Conservation (phyloP, 2,329 filamentous ascomycete species). For the Ascochyta koolunga region DNA sequence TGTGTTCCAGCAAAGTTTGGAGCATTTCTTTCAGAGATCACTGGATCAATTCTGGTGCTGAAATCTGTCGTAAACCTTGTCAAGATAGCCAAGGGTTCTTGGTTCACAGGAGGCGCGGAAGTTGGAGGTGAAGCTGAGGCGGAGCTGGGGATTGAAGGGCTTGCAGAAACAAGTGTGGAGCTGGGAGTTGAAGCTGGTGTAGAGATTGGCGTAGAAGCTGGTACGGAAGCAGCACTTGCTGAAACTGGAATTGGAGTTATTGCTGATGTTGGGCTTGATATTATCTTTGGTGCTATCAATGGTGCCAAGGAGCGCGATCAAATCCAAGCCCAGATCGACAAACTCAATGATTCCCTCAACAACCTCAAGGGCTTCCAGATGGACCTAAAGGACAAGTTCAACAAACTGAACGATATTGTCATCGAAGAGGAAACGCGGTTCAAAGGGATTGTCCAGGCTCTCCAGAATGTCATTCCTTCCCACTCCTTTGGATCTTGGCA, state of each 20-base stretch:
- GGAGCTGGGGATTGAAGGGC: background rate
- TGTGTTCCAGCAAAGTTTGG: background rate
- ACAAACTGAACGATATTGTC: too few relatives aligned
- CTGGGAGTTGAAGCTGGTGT: background rate
- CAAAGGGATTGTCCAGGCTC: too few relatives aligned
- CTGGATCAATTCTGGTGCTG: background rate
- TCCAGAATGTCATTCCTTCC: too few relatives aligned
- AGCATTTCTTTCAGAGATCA: background rate
- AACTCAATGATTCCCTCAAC: background rate
- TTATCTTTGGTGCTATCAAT: background rate
- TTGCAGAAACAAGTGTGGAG: background rate
- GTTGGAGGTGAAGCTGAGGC: background rate
- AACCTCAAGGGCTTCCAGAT: background rate
- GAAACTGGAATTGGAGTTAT: background rate
- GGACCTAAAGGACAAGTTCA: background rate
- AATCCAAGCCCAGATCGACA: background rate
- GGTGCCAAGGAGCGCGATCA: background rate
- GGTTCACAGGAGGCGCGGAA: background rate
- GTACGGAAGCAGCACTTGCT: background rate
- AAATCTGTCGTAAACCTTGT: background rate
- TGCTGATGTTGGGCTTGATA: background rate
- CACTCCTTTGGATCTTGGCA: too few relatives aligned
- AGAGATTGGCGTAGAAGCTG: background rate
- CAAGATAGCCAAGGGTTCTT: background rate
- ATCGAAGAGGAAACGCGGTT: too few relatives aligned